Evolutionary conservation across 495 filamentous ascomycete genomes (phyloP).

Genomic region (Talaromyces trachyspermus): DNA sequence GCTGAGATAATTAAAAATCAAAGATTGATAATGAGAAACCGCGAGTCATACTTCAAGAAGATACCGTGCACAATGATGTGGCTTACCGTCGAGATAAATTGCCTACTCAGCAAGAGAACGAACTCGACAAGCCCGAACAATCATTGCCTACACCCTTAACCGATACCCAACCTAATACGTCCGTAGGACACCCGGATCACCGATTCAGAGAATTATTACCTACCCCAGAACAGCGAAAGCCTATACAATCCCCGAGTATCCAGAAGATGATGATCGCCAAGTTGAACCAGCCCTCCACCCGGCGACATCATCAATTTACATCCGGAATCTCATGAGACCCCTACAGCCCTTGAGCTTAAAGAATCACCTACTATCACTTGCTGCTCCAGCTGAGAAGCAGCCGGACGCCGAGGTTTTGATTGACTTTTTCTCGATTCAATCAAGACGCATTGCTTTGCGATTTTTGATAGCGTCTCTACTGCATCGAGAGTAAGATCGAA

Average conservation of each 20-base stretch:
- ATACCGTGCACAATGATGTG: slow-evolving; percentile 8
- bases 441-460: slow-evolving; percentile 78
- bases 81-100: slow-evolving; percentile 1
- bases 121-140: slow-evolving; percentile 3
- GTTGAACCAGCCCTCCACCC: slow-evolving; percentile 69
- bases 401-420: slow-evolving; percentile 48
- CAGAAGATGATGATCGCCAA: slow-evolving; percentile 31
- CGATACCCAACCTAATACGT: not conserved
- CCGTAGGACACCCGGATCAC: slow-evolving; percentile 16
- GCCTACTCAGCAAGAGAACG: slow-evolving; percentile 8
- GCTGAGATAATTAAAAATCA: slow-evolving; percentile 39
- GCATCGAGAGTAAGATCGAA: slow-evolving; percentile 72
- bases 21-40: slow-evolving; percentile 27
- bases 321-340: slow-evolving; percentile 85
- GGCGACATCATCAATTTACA: slow-evolving; percentile 81
- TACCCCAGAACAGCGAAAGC: slow-evolving; percentile 12
- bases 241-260: slow-evolving; percentile 1
- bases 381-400: slow-evolving; percentile 45
- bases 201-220: slow-evolving; percentile 52
- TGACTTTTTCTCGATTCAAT: slow-evolving; percentile 74
- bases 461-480: slow-evolving; percentile 57
- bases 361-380: slow-evolving; percentile 60
- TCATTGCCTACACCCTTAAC: not conserved
- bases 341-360: slow-evolving; percentile 58
- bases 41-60: slow-evolving; percentile 23